Evolutionary conservation across 225 moss, liverwort and hornwort genomes (phyloP).

Genomic region (Sphagnum contortum): DNA sequence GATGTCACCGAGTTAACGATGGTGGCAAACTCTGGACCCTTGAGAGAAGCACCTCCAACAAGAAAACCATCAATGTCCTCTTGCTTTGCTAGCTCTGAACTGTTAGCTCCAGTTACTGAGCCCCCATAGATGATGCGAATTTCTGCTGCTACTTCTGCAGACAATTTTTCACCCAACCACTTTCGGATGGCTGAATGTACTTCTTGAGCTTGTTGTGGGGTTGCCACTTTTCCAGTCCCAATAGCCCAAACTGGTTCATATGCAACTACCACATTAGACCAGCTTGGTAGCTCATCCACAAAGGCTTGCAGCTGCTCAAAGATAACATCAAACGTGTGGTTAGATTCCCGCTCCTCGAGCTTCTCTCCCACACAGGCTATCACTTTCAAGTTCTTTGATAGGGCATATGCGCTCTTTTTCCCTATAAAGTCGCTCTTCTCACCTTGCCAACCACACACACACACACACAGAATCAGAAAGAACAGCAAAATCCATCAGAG

Average conservation of each 20-base stretch:
- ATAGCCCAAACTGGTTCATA: conserved; percentile 98
- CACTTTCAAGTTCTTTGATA: conserved; percentile 50
- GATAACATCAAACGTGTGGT: conserved; percentile 42
- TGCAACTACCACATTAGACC: conserved; percentile 62
- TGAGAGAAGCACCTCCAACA: conserved; percentile 61
- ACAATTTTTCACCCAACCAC: conserved; percentile 53
- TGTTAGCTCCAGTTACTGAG: conserved; percentile 49
- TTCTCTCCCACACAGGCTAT: conserved; percentile 66
- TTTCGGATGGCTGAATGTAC: conserved; percentile 57
- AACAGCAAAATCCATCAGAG: background rate
- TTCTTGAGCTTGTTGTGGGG: conserved; percentile 60
- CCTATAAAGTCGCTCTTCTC: conserved; percentile 39
- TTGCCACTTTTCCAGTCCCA: conserved; percentile 60
- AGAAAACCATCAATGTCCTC: conserved; percentile 85
- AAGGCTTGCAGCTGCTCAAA: conserved; percentile 54
- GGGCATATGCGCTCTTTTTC: conserved; percentile 47
- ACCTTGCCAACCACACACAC: background rate
- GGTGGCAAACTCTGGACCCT: conserved; percentile 55
- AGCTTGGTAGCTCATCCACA: conserved; percentile 49
- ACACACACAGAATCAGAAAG: background rate
- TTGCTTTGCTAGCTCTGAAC: conserved; percentile 52
- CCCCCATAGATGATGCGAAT: conserved; percentile 70
- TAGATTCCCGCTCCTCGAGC: conserved; percentile 43
- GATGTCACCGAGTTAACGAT: conserved; percentile 67
- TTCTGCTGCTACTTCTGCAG: conserved; percentile 35